Conservation (phyloP, 306 rosid species). For the Medicago arabica region DNA sequence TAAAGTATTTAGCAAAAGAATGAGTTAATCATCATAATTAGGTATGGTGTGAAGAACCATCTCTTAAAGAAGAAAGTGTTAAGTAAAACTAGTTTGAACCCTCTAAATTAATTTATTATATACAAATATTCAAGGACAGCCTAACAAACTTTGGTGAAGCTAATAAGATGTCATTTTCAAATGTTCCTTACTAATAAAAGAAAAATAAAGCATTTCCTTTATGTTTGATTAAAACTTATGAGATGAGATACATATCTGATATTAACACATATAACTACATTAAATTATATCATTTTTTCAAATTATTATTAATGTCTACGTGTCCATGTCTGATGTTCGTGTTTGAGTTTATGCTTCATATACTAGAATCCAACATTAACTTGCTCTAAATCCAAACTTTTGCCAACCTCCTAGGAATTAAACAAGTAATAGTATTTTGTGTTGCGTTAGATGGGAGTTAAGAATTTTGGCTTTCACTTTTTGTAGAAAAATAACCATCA, state of each 20-base stretch:
- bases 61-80: no score
- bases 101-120: neutral
- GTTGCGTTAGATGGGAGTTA: conserved; percentile 74
- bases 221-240: no score
- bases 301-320: no score
- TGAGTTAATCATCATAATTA: conserved; percentile 15
- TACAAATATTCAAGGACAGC: neutral
- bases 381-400: conserved; percentile 22
- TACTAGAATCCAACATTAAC: conserved; percentile 27
- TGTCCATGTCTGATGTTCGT: no score
- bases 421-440: conserved; percentile 22
- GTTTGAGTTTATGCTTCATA: no score
- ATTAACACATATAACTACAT: no score
- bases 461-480: conserved; percentile 60
- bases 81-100: conserved; percentile 10
- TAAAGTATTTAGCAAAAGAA: neutral
- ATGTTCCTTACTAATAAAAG: conserved; percentile 18
- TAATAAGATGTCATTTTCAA: neutral
- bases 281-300: no score
- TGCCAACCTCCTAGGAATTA: conserved; percentile 38
- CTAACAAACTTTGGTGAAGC: neutral
- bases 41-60: neutral
- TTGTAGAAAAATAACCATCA: neutral
- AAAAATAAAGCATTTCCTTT: no score
- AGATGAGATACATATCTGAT: no score